A percentile compares a stretch with the other conserved stretches of the same genome.
These are phyloP conservation scores for Capniomyces stellatus DNA, from an alignment of 371 early-diverging fungal genomes.

Conservation along the genomic window DNA sequence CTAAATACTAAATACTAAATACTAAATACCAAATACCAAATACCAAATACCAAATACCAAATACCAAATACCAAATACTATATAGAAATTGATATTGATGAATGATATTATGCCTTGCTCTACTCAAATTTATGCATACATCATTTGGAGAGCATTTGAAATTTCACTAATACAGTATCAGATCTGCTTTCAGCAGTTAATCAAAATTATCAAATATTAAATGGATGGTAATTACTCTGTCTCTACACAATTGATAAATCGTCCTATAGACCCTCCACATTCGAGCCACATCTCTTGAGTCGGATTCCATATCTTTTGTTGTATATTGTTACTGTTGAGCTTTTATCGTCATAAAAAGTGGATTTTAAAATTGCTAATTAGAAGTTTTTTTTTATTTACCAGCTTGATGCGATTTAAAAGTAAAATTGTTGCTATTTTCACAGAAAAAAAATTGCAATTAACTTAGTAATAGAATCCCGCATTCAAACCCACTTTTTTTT, in stretches of 20 bases:
- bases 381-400: no score
- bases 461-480: no score
- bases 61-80: background rate
- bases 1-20: background rate
- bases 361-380: no score
- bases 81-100: no score
- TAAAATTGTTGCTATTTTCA: background rate
- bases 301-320: background rate
- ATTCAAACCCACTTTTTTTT: no score
- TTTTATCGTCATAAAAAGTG: background rate
- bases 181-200: no score
- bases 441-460: background rate
- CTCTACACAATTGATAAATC: slow-evolving; percentile 2
- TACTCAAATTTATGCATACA: no score
- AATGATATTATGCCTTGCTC: no score
- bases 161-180: no score
- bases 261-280: slow-evolving; percentile 6
- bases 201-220: no score
- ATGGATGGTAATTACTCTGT: no score
- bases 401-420: background rate
- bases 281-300: slow-evolving; percentile 1
- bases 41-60: background rate
- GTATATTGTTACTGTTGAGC: slow-evolving; percentile 1
- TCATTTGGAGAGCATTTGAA: no score
- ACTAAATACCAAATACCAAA: background rate